phyloP scores from a whole-genome alignment of 257 asterid species.

The Pogostemon cablin region DNA sequence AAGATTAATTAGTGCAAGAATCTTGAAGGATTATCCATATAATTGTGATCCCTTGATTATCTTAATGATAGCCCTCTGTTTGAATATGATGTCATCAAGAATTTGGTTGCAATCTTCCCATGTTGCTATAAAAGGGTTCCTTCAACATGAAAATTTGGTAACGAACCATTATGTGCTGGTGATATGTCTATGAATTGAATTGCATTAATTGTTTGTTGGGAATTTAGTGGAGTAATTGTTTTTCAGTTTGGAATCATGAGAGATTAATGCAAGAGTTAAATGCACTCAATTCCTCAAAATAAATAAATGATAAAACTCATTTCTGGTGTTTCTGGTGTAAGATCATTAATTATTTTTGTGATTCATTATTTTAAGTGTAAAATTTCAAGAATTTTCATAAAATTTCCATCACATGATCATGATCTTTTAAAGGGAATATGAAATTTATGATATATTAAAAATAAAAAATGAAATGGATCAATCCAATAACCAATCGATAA shows the following conservation, averaged over 20 bases:
- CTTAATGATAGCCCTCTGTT: background rate
- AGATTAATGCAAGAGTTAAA: constrained; percentile 23
- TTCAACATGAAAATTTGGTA: constrained; percentile 24
- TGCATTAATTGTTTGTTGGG: constrained; percentile 24
- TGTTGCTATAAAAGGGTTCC: constrained; percentile 8
- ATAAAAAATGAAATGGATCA: too few species aligned
- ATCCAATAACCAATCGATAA: too few species aligned
- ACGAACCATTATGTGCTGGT: constrained; percentile 17
- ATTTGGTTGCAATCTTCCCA: background rate
- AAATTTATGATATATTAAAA: too few species aligned
- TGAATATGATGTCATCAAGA: background rate
- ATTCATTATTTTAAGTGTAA: background rate
- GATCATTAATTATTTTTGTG: too few species aligned
- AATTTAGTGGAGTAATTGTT: constrained; percentile 8
- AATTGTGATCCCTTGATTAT: background rate
- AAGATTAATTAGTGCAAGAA: constrained; percentile 11
- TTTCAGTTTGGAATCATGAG: background rate
- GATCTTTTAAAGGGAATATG: too few species aligned
- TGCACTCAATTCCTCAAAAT: background rate
- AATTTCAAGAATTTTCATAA: background rate
- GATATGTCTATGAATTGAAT: constrained; percentile 19
- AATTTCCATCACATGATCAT: too few species aligned
- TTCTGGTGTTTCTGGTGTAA: too few species aligned
- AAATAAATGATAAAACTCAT: too few species aligned
- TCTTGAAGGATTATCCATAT: background rate